A percentile compares a stretch with the other conserved stretches of the same genome.
Evolutionary conservation across 768 basidiomycete species (phyloP).

Genomic region (Suillus subluteus): DNA sequence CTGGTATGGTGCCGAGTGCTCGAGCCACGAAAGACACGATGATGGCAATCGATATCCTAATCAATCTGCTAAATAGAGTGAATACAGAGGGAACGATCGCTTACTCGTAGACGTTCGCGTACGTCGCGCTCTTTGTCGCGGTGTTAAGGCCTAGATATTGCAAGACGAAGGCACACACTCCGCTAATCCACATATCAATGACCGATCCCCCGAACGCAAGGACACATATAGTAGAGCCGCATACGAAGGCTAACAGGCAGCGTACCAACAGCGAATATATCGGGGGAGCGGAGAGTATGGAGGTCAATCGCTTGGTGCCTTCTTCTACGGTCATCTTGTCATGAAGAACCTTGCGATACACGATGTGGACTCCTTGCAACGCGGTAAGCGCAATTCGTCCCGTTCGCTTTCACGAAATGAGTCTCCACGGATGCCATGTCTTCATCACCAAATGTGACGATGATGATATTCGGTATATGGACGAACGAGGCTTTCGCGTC

Average conservation of each 20-base stretch:
- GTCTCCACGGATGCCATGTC: slow-evolving; percentile 76
- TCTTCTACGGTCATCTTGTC: slow-evolving; percentile 76
- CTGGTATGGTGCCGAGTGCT: slow-evolving; percentile 74
- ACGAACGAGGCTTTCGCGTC: slow-evolving; percentile 84
- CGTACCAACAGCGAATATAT: slow-evolving; percentile 70
- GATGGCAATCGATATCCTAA: slow-evolving; percentile 82
- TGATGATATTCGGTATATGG: slow-evolving; percentile 76
- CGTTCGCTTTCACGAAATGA: slow-evolving; percentile 82
- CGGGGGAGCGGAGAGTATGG: slow-evolving; percentile 63
- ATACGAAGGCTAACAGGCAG: slow-evolving; percentile 76
- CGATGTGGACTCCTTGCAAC: slow-evolving; percentile 77
- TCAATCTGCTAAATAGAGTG: neutral
- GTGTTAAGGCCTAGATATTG: slow-evolving; percentile 83
- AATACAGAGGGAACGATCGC: slow-evolving; percentile 33
- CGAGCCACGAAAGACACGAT: slow-evolving; percentile 84
- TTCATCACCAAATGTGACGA: slow-evolving; percentile 81
- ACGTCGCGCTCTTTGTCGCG: slow-evolving; percentile 84
- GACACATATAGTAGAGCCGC: slow-evolving; percentile 81
- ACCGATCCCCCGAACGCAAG: slow-evolving; percentile 81
- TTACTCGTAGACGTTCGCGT: slow-evolving; percentile 96
- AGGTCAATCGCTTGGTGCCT: slow-evolving; percentile 69
- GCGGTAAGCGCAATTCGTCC: slow-evolving; percentile 81
- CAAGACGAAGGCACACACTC: slow-evolving; percentile 65
- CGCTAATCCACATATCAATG: slow-evolving; percentile 84
- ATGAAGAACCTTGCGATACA: slow-evolving; percentile 87